Conservation (phyloP, 352 stramenopile genomes). For the Globisporangium apiculatum region DNA sequence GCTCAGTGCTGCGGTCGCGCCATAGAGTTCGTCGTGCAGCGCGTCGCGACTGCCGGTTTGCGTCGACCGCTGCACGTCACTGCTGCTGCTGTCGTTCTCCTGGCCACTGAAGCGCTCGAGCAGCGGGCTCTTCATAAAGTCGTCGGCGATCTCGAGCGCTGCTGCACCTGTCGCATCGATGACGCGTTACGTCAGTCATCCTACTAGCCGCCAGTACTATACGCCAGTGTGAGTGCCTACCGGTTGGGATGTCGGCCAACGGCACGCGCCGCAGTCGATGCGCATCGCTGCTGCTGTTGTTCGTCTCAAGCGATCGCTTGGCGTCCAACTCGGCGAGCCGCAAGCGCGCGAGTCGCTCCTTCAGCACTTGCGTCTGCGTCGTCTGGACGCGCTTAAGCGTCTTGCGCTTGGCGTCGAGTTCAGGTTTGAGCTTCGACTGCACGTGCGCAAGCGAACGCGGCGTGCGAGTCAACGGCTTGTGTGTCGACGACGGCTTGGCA, state of each 20-base stretch:
- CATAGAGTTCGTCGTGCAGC: conserved; percentile 18
- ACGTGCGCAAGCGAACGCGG: conserved; percentile 23
- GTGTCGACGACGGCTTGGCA: conserved; percentile 6
- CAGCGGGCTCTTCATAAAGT: conserved; percentile 70
- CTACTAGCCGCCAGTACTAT: not conserved
- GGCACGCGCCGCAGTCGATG: conserved; percentile 26
- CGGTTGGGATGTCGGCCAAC: conserved; percentile 45
- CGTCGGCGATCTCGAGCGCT: conserved; percentile 73
- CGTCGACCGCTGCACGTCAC: too few species aligned
- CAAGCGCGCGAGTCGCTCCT: conserved; percentile 48
- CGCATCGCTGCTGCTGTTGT: not conserved
- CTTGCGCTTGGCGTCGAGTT: conserved; percentile 39
- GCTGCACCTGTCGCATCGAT: conserved; percentile 35
- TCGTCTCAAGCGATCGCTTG: conserved; percentile 18
- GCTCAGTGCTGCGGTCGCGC: conserved; percentile 24
- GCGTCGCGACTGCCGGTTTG: too few species aligned
- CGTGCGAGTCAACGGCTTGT: too few species aligned
- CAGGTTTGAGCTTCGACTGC: conserved; percentile 57
- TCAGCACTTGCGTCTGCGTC: conserved; percentile 68
- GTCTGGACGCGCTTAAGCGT: conserved; percentile 73
- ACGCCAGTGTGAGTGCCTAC: conserved; percentile 14
- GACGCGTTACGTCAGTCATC: not conserved
- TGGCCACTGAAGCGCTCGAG: conserved; percentile 46
- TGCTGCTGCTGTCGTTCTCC: too few species aligned
- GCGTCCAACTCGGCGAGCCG: conserved; percentile 56